phyloP scores from a whole-genome alignment of 441 rosid genomes.

The Pelargonium cotyledonis region DNA sequence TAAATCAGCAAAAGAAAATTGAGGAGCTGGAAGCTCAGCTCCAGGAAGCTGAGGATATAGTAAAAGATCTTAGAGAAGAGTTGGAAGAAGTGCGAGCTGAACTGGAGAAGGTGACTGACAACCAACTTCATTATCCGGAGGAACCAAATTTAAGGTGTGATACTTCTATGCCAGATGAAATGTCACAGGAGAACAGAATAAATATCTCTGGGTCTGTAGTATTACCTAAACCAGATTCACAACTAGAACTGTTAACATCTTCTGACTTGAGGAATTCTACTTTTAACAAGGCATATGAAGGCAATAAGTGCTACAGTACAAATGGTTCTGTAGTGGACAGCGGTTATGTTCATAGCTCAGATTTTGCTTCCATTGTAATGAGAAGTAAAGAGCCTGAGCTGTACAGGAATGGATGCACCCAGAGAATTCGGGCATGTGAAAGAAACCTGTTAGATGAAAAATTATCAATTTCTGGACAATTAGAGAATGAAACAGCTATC shows the following conservation, averaged over 20 bases:
- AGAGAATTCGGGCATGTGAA: constrained; percentile 53
- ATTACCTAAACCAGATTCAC: constrained; percentile 26
- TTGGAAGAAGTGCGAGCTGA: constrained; percentile 58
- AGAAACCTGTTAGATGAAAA: constrained; percentile 38
- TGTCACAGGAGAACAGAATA: constrained; percentile 26
- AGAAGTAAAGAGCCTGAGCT: constrained; percentile 62
- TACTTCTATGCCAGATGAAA: constrained; percentile 17
- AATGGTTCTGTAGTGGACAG: constrained; percentile 32
- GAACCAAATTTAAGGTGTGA: constrained; percentile 21
- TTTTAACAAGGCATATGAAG: constrained; percentile 25
- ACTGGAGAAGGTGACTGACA: constrained; percentile 33
- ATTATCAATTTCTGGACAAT: constrained; percentile 34
- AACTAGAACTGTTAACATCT: constrained; percentile 24
- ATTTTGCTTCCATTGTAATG: constrained; percentile 62
- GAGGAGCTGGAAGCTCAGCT: constrained; percentile 89
- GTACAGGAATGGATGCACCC: constrained; percentile 51
- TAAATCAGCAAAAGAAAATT: constrained; percentile 56
- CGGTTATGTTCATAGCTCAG: constrained; percentile 42
- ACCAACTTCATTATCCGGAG: constrained; percentile 23
- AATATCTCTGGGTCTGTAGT: background rate
- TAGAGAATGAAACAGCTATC: constrained; percentile 21
- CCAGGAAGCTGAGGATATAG: constrained; percentile 87
- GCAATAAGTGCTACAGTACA: constrained; percentile 29
- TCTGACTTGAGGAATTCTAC: constrained; percentile 33
- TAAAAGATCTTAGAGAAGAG: constrained; percentile 74